A percentile compares a stretch with the other conserved stretches of the same genome.
phyloP scores from a whole-genome alignment of 129 eudicot species.

The Centella asiatica region DNA sequence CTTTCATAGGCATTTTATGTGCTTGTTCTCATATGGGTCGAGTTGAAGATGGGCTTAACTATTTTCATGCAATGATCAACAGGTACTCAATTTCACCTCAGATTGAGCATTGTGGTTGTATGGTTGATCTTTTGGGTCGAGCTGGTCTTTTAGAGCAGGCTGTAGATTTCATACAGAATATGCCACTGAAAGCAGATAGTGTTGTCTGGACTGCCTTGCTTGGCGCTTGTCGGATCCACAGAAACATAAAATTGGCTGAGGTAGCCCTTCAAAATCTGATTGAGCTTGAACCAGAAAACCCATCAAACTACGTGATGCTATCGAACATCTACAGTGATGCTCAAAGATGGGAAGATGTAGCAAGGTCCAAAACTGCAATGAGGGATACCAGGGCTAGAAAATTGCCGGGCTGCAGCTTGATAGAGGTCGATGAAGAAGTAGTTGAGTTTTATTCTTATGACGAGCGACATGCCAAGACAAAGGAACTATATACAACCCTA shows the following conservation, averaged over 20 bases:
- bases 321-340: constrained; percentile 68
- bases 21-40: constrained; percentile 83
- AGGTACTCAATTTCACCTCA: constrained; percentile 42
- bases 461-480: constrained; percentile 51
- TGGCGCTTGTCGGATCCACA: constrained; percentile 56
- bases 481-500: constrained; percentile 39
- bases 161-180: constrained; percentile 37
- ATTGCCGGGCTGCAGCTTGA: constrained; percentile 58
- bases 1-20: constrained; percentile 55
- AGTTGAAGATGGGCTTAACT: constrained; percentile 41
- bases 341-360: constrained; percentile 51
- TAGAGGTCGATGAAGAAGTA: constrained; percentile 47
- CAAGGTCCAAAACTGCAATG: constrained; percentile 58
- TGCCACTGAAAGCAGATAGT: constrained; percentile 61
- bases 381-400: constrained; percentile 58
- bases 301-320: constrained; percentile 60
- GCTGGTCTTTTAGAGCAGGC: constrained; percentile 62
- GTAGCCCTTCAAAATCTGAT: constrained; percentile 46
- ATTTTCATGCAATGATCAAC: constrained; percentile 47
- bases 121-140: constrained; percentile 66
- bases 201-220: constrained; percentile 71
- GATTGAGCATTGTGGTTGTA: constrained; percentile 75
- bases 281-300: constrained; percentile 60
- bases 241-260: constrained; percentile 58
- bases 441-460: constrained; percentile 60